Conservation (phyloP, 2,329 filamentous ascomycete species). For the Monilinia fructicola region DNA sequence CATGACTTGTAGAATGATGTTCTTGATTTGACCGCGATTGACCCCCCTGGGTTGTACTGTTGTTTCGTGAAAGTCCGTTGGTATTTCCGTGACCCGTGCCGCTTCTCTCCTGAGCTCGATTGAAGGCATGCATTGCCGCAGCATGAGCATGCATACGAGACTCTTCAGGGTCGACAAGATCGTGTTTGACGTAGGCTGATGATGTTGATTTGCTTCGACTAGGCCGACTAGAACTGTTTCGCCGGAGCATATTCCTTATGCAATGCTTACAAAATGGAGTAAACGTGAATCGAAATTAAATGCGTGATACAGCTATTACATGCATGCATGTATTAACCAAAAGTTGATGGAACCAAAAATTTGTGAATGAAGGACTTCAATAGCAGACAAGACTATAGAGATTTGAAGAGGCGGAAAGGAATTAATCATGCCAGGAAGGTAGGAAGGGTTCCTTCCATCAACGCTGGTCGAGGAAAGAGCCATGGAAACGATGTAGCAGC, state of each 20-base stretch:
- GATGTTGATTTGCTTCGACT: slow-evolving; percentile 55
- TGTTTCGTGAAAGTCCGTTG: slow-evolving; percentile 27
- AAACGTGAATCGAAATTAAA: slow-evolving; percentile 36
- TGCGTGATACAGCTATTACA: slow-evolving; percentile 36
- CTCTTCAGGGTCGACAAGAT: slow-evolving; percentile 50
- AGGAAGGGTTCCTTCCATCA: slow-evolving; percentile 2
- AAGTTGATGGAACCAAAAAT: slow-evolving; percentile 31
- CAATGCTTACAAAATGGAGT: slow-evolving; percentile 30
- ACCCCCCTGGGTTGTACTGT: slow-evolving; percentile 25
- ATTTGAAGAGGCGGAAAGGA: slow-evolving; percentile 44
- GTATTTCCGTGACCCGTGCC: slow-evolving; percentile 43
- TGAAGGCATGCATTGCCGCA: slow-evolving; percentile 62
- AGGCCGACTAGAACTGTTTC: slow-evolving; percentile 49
- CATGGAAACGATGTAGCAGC: background rate
- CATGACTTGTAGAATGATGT: slow-evolving; percentile 32
- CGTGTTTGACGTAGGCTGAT: slow-evolving; percentile 49
- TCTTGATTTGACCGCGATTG: slow-evolving; percentile 26
- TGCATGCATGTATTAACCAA: slow-evolving; percentile 38
- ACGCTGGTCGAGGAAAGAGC: slow-evolving; percentile 22
- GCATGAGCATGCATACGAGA: slow-evolving; percentile 60
- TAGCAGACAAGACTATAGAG: slow-evolving; percentile 21
- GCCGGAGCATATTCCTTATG: slow-evolving; percentile 36
- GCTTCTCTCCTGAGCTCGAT: slow-evolving; percentile 49
- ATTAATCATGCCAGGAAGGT: background rate
- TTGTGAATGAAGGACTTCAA: slow-evolving; percentile 19